Conservation (phyloP, 2,329 filamentous ascomycete species). For the Beauveria brongniartii region DNA sequence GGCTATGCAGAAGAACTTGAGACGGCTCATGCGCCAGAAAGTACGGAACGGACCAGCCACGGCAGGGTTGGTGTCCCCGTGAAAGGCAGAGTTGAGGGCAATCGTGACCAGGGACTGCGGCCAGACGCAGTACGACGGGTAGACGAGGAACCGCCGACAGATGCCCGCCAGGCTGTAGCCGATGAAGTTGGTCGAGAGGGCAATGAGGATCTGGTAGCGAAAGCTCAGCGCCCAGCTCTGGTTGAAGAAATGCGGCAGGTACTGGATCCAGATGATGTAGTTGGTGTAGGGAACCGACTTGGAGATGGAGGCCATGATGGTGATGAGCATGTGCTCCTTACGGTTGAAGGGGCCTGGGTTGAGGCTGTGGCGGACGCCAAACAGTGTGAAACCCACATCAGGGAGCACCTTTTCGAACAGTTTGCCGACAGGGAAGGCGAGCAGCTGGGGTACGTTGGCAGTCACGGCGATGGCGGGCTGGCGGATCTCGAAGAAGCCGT, state of each 20-base stretch:
- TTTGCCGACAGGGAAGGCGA: conserved; percentile 25
- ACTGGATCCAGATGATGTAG: conserved; percentile 39
- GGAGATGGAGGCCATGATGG: conserved; percentile 48
- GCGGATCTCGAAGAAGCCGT: conserved; percentile 31
- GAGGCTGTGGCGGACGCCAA: conserved; percentile 33
- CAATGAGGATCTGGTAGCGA: conserved; percentile 36
- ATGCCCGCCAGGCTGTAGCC: conserved; percentile 48
- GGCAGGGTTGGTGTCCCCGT: conserved; percentile 20
- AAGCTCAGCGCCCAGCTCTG: conserved; percentile 31
- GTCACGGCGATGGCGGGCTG: conserved; percentile 28
- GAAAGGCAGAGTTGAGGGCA: conserved; percentile 39
- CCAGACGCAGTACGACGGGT: conserved; percentile 44
- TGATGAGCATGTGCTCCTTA: conserved; percentile 53
- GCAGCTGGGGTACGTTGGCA: conserved; percentile 27
- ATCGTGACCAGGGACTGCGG: conserved; percentile 40
- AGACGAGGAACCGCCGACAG: conserved; percentile 41
- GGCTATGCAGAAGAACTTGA: conserved; percentile 36
- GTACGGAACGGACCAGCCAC: conserved; percentile 21
- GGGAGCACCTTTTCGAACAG: conserved; percentile 34
- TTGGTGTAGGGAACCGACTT: conserved; percentile 38
- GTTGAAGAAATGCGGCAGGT: conserved; percentile 33
- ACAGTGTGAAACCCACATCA: conserved; percentile 34
- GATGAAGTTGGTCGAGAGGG: conserved; percentile 33
- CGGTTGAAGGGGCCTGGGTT: conserved; percentile 48
- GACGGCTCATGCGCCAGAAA: conserved; percentile 32